Percentiles rank a stretch among this genome's conserved stretches.
phyloP scores from a whole-genome alignment of 108 stramenopile genomes.

The Fragilariopsis cylindrus region DNA sequence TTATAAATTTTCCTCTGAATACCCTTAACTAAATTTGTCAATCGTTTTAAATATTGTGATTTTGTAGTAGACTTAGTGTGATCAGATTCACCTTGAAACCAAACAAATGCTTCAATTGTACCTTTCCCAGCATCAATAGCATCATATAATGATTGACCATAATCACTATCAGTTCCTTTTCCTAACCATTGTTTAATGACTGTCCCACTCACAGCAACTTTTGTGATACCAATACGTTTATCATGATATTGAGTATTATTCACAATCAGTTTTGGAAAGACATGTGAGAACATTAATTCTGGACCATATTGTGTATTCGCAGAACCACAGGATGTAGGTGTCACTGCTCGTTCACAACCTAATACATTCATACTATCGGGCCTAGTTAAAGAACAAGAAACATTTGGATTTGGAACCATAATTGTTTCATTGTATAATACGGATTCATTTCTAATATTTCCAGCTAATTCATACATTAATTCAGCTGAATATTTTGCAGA shows the following conservation, averaged over 20 bases:
- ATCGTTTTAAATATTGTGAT: not conserved
- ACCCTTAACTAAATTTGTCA: not conserved
- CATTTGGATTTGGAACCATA: not conserved
- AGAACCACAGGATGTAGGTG: not conserved
- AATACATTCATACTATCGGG: not conserved
- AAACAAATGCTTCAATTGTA: not conserved
- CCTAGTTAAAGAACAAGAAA: not conserved
- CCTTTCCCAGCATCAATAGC: not conserved
- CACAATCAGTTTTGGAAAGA: not conserved
- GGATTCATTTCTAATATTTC: not conserved
- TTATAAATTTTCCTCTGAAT: not conserved
- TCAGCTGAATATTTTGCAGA: not conserved
- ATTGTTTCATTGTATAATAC: not conserved
- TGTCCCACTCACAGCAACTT: conserved; percentile 1
- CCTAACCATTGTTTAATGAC: not conserved
- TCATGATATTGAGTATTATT: not conserved
- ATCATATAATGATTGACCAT: not conserved
- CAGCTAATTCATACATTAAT: not conserved
- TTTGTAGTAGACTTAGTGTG: not conserved
- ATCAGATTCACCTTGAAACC: conserved; percentile 2
- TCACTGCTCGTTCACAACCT: not conserved
- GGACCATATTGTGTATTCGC: not conserved
- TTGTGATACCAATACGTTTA: not conserved
- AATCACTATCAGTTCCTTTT: too few species aligned
- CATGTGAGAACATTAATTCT: not conserved